Percentiles rank a stretch among this genome's conserved stretches.
phyloP scores from a whole-genome alignment of 2,329 filamentous ascomycete species.

The Fusarium nelsonii region DNA sequence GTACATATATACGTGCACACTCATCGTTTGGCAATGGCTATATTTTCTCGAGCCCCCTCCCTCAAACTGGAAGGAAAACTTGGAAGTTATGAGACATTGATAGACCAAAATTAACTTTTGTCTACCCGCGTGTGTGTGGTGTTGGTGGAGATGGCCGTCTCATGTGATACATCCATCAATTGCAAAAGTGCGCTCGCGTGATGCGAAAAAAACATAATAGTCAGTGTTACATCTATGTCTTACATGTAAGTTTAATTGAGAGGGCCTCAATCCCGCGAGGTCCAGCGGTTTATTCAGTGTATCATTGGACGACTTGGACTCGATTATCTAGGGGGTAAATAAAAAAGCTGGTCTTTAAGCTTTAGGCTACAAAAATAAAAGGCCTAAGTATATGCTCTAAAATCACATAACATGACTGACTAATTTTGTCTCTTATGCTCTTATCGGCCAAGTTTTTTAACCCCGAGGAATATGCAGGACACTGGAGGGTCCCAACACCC shows the following conservation, averaged over 20 bases:
- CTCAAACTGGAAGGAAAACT: constrained; percentile 26
- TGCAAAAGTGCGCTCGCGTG: constrained; percentile 28
- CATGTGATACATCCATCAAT: constrained; percentile 37
- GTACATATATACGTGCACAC: constrained; percentile 11
- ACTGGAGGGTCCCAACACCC: not conserved
- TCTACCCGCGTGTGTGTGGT: constrained; percentile 25
- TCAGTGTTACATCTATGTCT: constrained; percentile 36
- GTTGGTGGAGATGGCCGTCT: constrained; percentile 25
- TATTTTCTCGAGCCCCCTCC: not conserved
- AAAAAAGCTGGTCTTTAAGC: too few relatives aligned
- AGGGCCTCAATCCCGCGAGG: constrained; percentile 3
- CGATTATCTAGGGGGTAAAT: too few relatives aligned
- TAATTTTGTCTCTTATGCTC: too few relatives aligned
- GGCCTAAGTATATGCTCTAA: too few relatives aligned
- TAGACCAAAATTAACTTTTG: constrained; percentile 11
- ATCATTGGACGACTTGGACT: not conserved
- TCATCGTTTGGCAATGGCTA: constrained; percentile 7
- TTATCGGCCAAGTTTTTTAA: too few relatives aligned
- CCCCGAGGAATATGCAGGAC: not conserved
- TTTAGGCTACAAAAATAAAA: too few relatives aligned
- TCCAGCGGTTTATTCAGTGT: not conserved
- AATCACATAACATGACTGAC: too few relatives aligned
- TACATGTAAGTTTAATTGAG: constrained; percentile 22
- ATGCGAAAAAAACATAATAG: constrained; percentile 20
- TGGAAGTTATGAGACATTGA: constrained; percentile 38